Percentiles rank a stretch among this genome's conserved stretches.
These are phyloP conservation scores for Lecanicillium sp. DNA, from an alignment of 2,329 filamentous ascomycete species.

Conservation along the genomic window DNA sequence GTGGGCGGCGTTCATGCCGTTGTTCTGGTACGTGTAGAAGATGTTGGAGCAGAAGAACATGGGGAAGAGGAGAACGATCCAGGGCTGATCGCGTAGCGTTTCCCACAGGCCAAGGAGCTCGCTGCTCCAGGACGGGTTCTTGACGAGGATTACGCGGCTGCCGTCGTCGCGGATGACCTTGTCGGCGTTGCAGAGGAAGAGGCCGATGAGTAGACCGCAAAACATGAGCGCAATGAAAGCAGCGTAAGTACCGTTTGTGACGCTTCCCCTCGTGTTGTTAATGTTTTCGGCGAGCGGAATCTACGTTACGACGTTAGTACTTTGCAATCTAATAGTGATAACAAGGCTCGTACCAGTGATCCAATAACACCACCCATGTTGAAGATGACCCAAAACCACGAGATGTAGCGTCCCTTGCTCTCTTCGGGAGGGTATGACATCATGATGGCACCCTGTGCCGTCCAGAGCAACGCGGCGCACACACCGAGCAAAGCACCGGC, in stretches of 20 bases:
- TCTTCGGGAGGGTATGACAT: background rate
- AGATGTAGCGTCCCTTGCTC: slow-evolving; percentile 37
- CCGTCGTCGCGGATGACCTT: slow-evolving; percentile 65
- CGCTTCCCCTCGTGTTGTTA: slow-evolving; percentile 26
- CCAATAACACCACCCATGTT: slow-evolving; percentile 41
- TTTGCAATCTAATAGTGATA: background rate
- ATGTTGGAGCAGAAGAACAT: slow-evolving; percentile 69
- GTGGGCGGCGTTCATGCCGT: slow-evolving; percentile 61
- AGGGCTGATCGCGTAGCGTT: slow-evolving; percentile 63
- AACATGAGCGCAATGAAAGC: slow-evolving; percentile 72
- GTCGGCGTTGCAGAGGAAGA: slow-evolving; percentile 59
- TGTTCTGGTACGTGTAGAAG: slow-evolving; percentile 85
- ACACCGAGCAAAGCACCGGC: slow-evolving; percentile 1
- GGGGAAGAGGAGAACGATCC: slow-evolving; percentile 68
- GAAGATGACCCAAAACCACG: slow-evolving; percentile 41
- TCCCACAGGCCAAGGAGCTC: slow-evolving; percentile 72
- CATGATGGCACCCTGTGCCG: slow-evolving; percentile 6
- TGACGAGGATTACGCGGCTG: slow-evolving; percentile 57
- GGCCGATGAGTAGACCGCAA: slow-evolving; percentile 58
- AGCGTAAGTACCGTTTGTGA: slow-evolving; percentile 68
- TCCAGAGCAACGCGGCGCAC: slow-evolving; percentile 3
- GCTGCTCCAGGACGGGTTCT: slow-evolving; percentile 72
- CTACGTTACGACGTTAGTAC: background rate
- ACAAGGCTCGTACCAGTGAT: slow-evolving; percentile 31
- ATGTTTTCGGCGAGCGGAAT: background rate